These are phyloP conservation scores for Anthostomella pinea DNA, from an alignment of 2,329 filamentous ascomycete species.

Conservation along the genomic window DNA sequence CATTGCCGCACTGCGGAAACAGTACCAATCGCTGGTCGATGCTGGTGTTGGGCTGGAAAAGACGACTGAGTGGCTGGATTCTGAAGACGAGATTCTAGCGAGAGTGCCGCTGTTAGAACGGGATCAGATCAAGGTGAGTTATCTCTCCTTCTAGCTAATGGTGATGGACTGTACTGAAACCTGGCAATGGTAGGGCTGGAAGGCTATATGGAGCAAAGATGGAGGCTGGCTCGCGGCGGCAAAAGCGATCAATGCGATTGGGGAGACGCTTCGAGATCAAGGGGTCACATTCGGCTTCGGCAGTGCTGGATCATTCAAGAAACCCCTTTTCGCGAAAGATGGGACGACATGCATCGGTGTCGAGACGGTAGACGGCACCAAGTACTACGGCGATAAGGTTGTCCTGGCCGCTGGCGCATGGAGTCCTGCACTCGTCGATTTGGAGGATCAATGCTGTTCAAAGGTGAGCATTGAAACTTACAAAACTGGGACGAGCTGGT, in stretches of 20 bases:
- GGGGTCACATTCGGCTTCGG: slow-evolving; percentile 43
- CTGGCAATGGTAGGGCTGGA: slow-evolving; percentile 37
- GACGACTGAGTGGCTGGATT: slow-evolving; percentile 41
- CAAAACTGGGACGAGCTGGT: not conserved
- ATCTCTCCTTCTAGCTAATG: not conserved
- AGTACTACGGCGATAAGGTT: slow-evolving; percentile 42
- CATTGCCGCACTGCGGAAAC: slow-evolving; percentile 30
- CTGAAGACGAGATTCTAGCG: slow-evolving; percentile 40
- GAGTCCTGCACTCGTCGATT: slow-evolving; percentile 34
- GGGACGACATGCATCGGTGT: slow-evolving; percentile 37
- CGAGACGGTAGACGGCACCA: slow-evolving; percentile 39
- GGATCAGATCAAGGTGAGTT: slow-evolving; percentile 37
- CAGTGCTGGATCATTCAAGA: slow-evolving; percentile 42
- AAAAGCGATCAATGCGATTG: slow-evolving; percentile 46
- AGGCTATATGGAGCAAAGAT: slow-evolving; percentile 41
- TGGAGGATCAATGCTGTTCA: slow-evolving; percentile 37
- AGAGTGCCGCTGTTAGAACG: slow-evolving; percentile 38
- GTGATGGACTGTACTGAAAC: slow-evolving; percentile 1
- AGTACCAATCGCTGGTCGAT: slow-evolving; percentile 36
- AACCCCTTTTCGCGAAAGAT: slow-evolving; percentile 38
- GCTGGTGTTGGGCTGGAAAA: slow-evolving; percentile 31
- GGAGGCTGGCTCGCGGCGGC: slow-evolving; percentile 47
- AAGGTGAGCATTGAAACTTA: slow-evolving; percentile 31
- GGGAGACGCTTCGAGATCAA: slow-evolving; percentile 33
- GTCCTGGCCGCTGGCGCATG: slow-evolving; percentile 41